These are phyloP conservation scores for Pterocarpus macrocarpus DNA, from an alignment of 306 rosid species.

Conservation along the genomic window DNA sequence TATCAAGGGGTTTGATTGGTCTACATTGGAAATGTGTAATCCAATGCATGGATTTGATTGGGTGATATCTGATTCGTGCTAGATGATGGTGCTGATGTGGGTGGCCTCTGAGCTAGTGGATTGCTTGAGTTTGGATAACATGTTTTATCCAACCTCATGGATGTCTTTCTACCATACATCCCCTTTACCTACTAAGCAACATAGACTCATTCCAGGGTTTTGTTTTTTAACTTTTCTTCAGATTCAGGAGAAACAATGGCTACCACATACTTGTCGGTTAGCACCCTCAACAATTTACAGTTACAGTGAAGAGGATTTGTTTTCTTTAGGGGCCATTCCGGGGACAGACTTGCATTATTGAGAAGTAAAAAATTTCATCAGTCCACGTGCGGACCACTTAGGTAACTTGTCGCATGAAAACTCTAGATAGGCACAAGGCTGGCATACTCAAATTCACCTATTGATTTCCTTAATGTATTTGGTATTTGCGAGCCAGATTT, in stretches of 20 bases:
- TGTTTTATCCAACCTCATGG: slow-evolving; percentile 57
- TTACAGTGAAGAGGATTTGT: too few species aligned
- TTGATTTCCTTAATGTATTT: not conserved
- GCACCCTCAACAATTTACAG: not conserved
- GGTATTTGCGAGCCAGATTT: not conserved
- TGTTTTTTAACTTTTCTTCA: slow-evolving; percentile 8
- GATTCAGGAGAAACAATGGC: slow-evolving; percentile 8
- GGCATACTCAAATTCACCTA: not conserved
- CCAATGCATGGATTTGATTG: slow-evolving; percentile 74
- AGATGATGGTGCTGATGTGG: slow-evolving; percentile 70
- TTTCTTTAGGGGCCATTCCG: too few species aligned
- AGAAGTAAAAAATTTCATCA: not conserved
- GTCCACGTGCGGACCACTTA: not conserved
- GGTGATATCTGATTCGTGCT: slow-evolving; percentile 56
- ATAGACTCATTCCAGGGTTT: not conserved
- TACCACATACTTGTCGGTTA: slow-evolving; percentile 3
- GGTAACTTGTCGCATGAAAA: not conserved
- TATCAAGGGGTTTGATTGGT: slow-evolving; percentile 64
- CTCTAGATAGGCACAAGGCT: not conserved
- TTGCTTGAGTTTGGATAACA: slow-evolving; percentile 67
- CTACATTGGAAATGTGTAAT: slow-evolving; percentile 55
- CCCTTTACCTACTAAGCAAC: not conserved
- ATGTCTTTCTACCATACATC: slow-evolving; percentile 37
- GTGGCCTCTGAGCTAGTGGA: slow-evolving; percentile 36
- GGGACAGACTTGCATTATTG: too few species aligned